Evolutionary conservation across 768 basidiomycete species (phyloP), one percentile per base, ranked within the genome.

Genomic region (Mycena pura): DNA sequence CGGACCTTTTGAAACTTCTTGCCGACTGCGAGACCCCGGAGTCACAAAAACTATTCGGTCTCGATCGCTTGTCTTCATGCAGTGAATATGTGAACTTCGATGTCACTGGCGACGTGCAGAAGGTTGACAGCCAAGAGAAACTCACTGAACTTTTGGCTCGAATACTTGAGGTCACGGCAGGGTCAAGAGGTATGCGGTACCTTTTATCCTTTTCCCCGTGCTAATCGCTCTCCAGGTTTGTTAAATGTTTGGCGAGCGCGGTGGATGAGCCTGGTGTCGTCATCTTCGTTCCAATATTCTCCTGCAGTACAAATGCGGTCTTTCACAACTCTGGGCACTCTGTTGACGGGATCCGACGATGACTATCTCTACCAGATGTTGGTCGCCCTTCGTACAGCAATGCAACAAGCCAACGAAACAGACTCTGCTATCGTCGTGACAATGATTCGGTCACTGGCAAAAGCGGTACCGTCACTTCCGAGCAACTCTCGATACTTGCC

Each of bases 321-420:
- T 0, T 96, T 96, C 72, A 84, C 91, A 29, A 87, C 90, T 3
- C 83, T 97, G 9, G 92, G 92, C 4, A 82, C 84, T n/a, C 82
- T 96, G n/a, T 89, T 92, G 15, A 85, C 85, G 4, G 92, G 95
- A 24, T 91, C 95, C 39, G 95, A 97, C 64, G 95, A 96, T 62
- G 95, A 97, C 70, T 86, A 95, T 65, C 79, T 96, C 52, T 96
- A 96, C 68, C 95, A 97, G 71, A 93, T 96, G 74, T 84, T 96
- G 9, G 91, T 95, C 6, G 93, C 95, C 1, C 88, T 96, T 73
- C 86, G 85, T 63, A 88, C 83, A 0, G 90, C 91, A 0, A 76
- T 96, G 17, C 72, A 75, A 10, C 86, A 88, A 66, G 82, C 87
- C n/a, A 85, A 83, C 28, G 89, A 90, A 67, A 80, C 82, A 19